Evolutionary conservation across 805 yeast genomes (phyloP), one percentile per base, ranked within the genome.

Genomic region (Tetrapisispora iriomotensis): DNA sequence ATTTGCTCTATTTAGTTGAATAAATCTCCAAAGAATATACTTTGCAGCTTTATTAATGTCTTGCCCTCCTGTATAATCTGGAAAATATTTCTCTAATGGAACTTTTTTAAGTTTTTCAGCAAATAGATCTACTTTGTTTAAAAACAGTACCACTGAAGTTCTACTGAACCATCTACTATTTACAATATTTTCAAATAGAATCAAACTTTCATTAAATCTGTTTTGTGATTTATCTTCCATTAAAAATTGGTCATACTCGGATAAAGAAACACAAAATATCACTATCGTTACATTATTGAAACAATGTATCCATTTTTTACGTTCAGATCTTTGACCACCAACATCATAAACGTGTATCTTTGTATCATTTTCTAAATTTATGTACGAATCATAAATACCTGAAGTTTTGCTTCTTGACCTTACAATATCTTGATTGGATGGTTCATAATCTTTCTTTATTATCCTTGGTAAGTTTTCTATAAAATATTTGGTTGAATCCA

Each of bases 231-330:
- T 70, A 44, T 83, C 87, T 60, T 85, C 96, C 42, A 84, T 61
- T 43, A 88, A 63, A 3, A 75, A 79, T 62, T 87, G 96, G 58
- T 88, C 96, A 56, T 88, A 88, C 57, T 88, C 96, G 2, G 90
- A 79, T 39, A 88, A 62, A 0, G 96, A 87, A 18, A 87, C 95
- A 60, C 96, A 87, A 57, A 87, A 88, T 43, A 88, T 84, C 37
- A 88, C 81, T 34, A 83, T 69, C 0, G 95, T 82, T 25, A 88
- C 96, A 50, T 87, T 86, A 60, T 87, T 95, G 53, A 92, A 92
- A 56, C 95, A 85, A 62, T 92, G 94, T 45, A 92, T 87, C 98
- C 98, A 92, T 61, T 92, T 90, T 54, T 83, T 84, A 39, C 98
- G 77, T 65, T 92, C 98, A 3, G 94, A 78, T 51, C 98, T 70